Evolutionary conservation across 768 basidiomycete genomes (phyloP).

Genomic region (Antrodiella citrinella): DNA sequence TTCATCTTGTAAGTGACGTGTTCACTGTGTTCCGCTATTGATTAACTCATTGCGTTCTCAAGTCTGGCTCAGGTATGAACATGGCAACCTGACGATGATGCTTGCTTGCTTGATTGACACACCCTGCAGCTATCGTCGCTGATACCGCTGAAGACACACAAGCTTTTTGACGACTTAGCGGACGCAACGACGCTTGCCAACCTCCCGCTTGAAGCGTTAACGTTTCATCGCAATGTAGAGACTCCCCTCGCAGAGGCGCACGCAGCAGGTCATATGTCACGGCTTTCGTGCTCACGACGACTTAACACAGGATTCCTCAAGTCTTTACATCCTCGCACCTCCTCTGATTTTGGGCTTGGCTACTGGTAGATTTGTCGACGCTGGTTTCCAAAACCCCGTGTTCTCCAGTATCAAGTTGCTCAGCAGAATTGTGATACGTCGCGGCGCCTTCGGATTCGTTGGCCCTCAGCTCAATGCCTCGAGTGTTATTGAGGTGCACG

Average conservation of each 20-base stretch:
- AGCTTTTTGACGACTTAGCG: neutral
- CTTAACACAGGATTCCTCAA: slow-evolving; percentile 34
- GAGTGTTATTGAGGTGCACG: neutral
- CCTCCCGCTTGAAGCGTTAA: neutral
- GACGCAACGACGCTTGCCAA: neutral
- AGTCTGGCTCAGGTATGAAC: neutral
- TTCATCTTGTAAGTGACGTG: neutral
- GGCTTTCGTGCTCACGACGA: neutral
- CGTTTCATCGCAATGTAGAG: slow-evolving; percentile 41
- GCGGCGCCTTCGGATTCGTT: neutral
- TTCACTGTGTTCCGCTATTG: neutral
- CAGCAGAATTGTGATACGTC: neutral
- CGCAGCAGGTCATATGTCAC: slow-evolving; percentile 12
- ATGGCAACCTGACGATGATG: neutral
- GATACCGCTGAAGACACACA: neutral
- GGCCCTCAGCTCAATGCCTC: neutral
- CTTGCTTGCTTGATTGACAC: neutral
- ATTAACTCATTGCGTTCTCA: neutral
- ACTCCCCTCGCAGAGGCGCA: slow-evolving; percentile 38
- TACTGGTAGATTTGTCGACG: slow-evolving; percentile 36
- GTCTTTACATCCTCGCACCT: slow-evolving; percentile 43
- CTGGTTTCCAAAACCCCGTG: slow-evolving; percentile 39
- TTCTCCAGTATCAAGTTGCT: neutral
- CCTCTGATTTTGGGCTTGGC: slow-evolving; percentile 53
- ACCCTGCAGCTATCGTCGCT: neutral